Conservation (phyloP, 148 eudicot species). For the Salicornia ramosissima region DNA sequence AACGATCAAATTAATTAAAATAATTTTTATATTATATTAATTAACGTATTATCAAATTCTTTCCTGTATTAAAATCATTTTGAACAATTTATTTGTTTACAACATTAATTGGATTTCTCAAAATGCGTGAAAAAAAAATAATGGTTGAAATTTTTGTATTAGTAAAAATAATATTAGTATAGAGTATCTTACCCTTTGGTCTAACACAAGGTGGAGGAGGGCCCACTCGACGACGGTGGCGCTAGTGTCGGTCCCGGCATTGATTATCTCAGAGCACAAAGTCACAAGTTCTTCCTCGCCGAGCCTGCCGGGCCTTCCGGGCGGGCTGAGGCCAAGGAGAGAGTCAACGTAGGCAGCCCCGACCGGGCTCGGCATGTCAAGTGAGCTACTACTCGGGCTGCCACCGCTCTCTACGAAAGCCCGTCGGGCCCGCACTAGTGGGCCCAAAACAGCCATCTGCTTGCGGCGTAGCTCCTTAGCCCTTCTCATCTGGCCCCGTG, state of each 20-base stretch:
- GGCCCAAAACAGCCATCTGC: conserved; percentile 66
- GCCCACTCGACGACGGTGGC: conserved; percentile 91
- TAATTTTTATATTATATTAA: no score
- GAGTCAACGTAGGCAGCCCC: conserved; percentile 95
- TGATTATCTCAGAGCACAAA: conserved; percentile 71
- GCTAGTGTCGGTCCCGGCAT: conserved; percentile 91
- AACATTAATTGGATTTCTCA: no score
- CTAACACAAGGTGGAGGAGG: conserved; percentile 59
- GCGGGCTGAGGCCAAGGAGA: conserved; percentile 40
- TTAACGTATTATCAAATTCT: no score
- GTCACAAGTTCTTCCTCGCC: conserved; percentile 75
- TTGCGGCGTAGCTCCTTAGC: conserved; percentile 62
- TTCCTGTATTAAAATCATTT: no score
- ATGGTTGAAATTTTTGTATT: no score
- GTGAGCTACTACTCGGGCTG: conserved; percentile 17
- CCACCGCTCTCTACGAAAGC: conserved; percentile 53
- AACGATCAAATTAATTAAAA: no score
- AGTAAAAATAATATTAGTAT: no score
- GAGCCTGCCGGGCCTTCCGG: conserved; percentile 42
- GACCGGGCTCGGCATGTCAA: conserved; percentile 83
- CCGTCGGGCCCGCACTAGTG: conserved; percentile 54
- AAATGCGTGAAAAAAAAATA: no score
- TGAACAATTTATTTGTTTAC: no score
- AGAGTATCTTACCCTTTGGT: conserved; percentile 46
- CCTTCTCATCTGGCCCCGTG: conserved; percentile 42